A percentile compares a stretch with the other conserved stretches of the same genome.
Evolutionary conservation across 2,329 filamentous ascomycete genomes (phyloP).

Genomic region (Cladosporium sp.): DNA sequence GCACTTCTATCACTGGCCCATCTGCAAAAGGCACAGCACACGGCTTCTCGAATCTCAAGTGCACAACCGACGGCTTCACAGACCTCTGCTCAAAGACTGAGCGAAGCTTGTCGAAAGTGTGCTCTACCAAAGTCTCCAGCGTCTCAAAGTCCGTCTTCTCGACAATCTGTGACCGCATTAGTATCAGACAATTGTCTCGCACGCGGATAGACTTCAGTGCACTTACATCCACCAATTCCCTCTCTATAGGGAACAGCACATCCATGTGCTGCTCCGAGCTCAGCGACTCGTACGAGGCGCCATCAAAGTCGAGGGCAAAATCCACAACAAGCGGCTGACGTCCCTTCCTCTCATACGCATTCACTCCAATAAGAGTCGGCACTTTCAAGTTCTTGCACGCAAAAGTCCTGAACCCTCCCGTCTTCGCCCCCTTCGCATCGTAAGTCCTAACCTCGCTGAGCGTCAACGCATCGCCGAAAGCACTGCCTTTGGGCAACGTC

Average conservation of each 20-base stretch:
- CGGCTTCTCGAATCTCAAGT: constrained; percentile 68
- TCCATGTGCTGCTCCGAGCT: constrained; percentile 24
- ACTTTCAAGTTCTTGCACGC: constrained; percentile 55
- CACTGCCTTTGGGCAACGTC: constrained; percentile 66
- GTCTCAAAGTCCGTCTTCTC: constrained; percentile 48
- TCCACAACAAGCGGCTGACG: constrained; percentile 68
- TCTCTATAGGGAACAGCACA: constrained; percentile 58
- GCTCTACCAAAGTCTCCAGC: constrained; percentile 50
- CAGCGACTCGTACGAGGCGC: constrained; percentile 1
- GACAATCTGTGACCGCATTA: constrained; percentile 33
- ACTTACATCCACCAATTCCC: constrained; percentile 61
- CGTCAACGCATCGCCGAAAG: constrained; percentile 60
- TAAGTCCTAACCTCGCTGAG: constrained; percentile 42
- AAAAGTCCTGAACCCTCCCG: constrained; percentile 3
- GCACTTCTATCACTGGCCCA: constrained; percentile 66
- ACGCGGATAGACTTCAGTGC: neutral
- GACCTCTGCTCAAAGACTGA: constrained; percentile 8
- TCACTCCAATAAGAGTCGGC: constrained; percentile 71
- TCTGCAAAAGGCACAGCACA: constrained; percentile 72
- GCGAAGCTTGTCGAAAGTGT: constrained; percentile 42
- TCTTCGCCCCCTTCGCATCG: constrained; percentile 7
- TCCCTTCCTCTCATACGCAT: constrained; percentile 64
- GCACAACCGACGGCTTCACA: constrained; percentile 40
- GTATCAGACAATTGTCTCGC: neutral
- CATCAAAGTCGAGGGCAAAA: constrained; percentile 20